Evolutionary conservation across 2,329 filamentous ascomycete genomes (phyloP), one percentile per base, ranked within the genome.

Genomic region (Penicillium sp.): DNA sequence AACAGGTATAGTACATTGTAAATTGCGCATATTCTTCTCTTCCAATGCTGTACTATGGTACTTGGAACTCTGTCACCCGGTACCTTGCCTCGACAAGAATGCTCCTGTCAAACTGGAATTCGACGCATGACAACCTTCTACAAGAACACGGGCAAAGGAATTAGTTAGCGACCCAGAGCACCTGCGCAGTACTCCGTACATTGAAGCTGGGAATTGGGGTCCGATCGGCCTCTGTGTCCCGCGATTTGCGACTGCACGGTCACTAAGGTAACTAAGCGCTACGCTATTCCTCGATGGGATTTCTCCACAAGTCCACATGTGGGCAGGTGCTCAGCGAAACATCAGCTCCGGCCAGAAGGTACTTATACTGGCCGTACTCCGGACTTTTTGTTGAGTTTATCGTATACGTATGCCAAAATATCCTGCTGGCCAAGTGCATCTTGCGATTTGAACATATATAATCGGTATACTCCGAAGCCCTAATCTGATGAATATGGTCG

Each of bases 171-270:
- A 43, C 10, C 41, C 19, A 36, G 31, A 7, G 22, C 22, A 25
- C 22, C 3, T 30, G 13, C 34, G 12, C 11, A 36, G 13, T 16
- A n/a, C n/a, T n/a, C n/a, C n/a, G n/a, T n/a, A 33, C 30, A n/a
- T n/a, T n/a, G 22, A 25, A 25, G 29, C 18, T 33, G 29, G 39
- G 40, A 35, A 19, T 13, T 33, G 29, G 39, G 40, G 28, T 41
- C 44, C 29, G 43, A 46, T 46, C 43, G 19, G 36, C 28, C 44
- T 28, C 35, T 19, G 19, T 28, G 19, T 39, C 43, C 34, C 43
- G 43, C 27, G 28, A 46, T 41, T 40, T 19, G 11, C 14, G 43
- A 28, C 34, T 45, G 16, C 42, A 45, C 42, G 34, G 34, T 36
- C 35, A 35, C n/a, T 18, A 18, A 35, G 33, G 28, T 25, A 37